Evolutionary conservation across 2,329 filamentous ascomycete genomes (phyloP), one percentile per base, ranked within the genome.

Genomic region (Trichoderma atrobrunneum): DNA sequence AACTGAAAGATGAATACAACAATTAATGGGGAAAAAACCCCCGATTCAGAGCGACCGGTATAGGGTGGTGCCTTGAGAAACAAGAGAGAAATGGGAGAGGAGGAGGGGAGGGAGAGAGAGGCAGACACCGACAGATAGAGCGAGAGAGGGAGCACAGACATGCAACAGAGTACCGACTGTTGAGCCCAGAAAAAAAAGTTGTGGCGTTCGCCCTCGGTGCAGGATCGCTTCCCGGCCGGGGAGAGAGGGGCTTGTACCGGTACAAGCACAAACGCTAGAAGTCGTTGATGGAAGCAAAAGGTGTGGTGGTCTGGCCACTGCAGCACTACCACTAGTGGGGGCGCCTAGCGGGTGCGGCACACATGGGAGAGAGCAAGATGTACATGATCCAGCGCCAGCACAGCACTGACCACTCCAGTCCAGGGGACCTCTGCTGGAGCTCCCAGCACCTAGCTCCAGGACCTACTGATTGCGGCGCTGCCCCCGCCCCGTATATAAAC

Each of bases 401-500:
- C 36, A 32, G n/a, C 57, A 60, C 57, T 21, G 57, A 32, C 57
- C 57, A 60, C 7, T 7, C 28, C 54, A 28, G 54, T 59, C 56
- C 56, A 60, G 57, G 64, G 64, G 64, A 54, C 30, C 30, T 26
- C 51, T 26, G 34, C 48, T 36, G 21, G 51, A 56, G 32, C 30
- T 57, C 39, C 39, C 54, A 65, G 63, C 39, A 24, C 30, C n/a
- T 30, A 26, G 60, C 60, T 36, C 60, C 32, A 48, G 60, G 32
- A 63, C 39, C 64, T 86, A 87, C 85, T 88, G 86, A 88, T 88
- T 88, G 86, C 83, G 84, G 80, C 83, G 81, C 82, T 84, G 81
- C 82, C 82, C 83, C 84, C 84, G 86, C 86, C 85, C 83, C 82
- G 84, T 85, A 89, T 89, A 89, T 89, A 89, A 89, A 88, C 85